Conservation (phyloP, 495 filamentous ascomycete genomes). For the Penicillium ucsense region DNA sequence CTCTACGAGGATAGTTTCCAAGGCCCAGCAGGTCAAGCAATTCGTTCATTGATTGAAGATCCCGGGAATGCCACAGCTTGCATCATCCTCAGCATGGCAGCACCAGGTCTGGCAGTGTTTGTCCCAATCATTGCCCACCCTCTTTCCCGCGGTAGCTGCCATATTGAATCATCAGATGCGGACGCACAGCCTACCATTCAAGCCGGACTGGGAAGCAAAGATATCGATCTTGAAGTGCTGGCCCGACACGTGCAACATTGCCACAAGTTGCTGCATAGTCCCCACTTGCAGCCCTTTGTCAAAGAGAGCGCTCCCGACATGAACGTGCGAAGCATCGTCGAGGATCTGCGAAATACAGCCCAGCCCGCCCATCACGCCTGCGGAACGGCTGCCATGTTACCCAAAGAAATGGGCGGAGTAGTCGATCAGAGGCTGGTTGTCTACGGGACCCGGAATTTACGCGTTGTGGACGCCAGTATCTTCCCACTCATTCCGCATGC, state of each 20-base stretch:
- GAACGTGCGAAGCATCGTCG: constrained; percentile 6
- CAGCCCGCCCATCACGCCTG: constrained; percentile 8
- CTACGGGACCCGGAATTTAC: constrained; percentile 36
- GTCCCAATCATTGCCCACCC: constrained; percentile 15
- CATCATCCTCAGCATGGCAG: neutral
- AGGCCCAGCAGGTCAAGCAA: neutral
- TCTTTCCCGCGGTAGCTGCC: constrained; percentile 26
- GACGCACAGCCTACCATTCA: constrained; percentile 21
- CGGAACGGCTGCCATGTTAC: constrained; percentile 14
- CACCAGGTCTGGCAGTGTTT: constrained; percentile 6
- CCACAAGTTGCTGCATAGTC: neutral
- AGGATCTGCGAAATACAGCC: neutral
- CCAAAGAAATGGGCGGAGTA: constrained; percentile 43
- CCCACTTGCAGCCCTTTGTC: constrained; percentile 1
- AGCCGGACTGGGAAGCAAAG: constrained; percentile 18
- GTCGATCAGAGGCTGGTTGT: constrained; percentile 37
- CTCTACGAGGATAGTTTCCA: neutral
- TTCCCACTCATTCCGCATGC: constrained; percentile 40
- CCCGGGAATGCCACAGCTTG: constrained; percentile 7
- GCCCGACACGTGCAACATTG: constrained; percentile 9
- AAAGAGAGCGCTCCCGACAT: neutral
- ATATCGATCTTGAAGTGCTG: constrained; percentile 25
- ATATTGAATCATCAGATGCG: constrained; percentile 22
- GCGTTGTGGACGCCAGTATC: constrained; percentile 46
- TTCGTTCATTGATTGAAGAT: constrained; percentile 6